A percentile compares a stretch with the other conserved stretches of the same genome.
phyloP scores from a whole-genome alignment of 1,139 yeast species.

The Taphrina betulina region DNA sequence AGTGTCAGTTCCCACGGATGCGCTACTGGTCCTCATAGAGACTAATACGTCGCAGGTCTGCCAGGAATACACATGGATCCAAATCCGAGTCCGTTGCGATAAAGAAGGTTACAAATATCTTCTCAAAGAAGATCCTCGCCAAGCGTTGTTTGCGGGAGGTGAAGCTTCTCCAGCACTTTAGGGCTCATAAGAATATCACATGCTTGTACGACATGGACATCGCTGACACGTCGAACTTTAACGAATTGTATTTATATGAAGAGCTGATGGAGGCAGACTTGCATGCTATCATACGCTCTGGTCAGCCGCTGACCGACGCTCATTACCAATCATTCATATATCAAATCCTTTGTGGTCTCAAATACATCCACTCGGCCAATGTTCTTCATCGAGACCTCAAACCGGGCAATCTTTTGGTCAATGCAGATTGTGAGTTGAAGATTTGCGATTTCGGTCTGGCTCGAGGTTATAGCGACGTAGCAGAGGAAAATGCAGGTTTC shows the following conservation, averaged over 20 bases:
- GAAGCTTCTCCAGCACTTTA: conserved; percentile 80
- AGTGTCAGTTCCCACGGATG: conserved; percentile 47
- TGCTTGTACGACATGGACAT: conserved; percentile 92
- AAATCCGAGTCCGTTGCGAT: conserved; percentile 75
- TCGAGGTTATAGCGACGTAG: conserved; percentile 83
- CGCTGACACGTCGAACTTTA: conserved; percentile 77
- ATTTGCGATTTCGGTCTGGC: conserved; percentile 97
- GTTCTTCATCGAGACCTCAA: conserved; percentile 91
- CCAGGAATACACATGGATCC: conserved; percentile 67
- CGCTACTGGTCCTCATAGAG: background rate
- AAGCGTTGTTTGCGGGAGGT: conserved; percentile 87
- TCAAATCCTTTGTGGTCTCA: conserved; percentile 88
- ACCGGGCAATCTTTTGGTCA: conserved; percentile 88
- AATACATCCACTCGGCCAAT: conserved; percentile 93
- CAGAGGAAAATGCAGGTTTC: conserved; percentile 83
- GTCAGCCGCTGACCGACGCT: conserved; percentile 90
- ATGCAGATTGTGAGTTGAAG: conserved; percentile 93
- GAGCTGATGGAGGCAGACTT: conserved; percentile 86
- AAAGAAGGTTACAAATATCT: conserved; percentile 89
- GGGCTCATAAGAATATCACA: conserved; percentile 91
- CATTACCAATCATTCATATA: conserved; percentile 91
- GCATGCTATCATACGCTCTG: conserved; percentile 93
- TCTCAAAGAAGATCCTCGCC: conserved; percentile 81
- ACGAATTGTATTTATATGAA: conserved; percentile 88
- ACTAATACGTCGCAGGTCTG: conserved; percentile 50